Percentiles rank a stretch among this genome's conserved stretches.
Evolutionary conservation across 257 asterid genomes (phyloP).

Genomic region (Nicotiana knightiana): DNA sequence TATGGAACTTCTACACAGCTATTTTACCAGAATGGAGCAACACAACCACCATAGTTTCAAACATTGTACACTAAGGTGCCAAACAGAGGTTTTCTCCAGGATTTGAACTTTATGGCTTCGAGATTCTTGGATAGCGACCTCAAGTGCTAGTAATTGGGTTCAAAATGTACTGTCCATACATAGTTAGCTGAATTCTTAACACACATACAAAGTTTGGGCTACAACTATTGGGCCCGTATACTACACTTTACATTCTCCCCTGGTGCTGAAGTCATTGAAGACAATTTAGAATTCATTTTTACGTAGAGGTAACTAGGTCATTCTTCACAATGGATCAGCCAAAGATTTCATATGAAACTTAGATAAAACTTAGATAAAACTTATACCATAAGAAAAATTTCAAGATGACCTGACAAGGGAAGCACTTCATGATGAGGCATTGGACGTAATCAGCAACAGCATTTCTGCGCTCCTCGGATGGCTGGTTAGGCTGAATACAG

Average conservation of each 20-base stretch:
- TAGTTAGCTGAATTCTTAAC: too few species aligned
- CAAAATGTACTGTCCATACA: too few species aligned
- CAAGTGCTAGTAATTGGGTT: too few species aligned
- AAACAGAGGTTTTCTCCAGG: not conserved
- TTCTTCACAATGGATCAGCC: not conserved
- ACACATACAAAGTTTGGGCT: too few species aligned
- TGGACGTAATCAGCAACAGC: slow-evolving; percentile 32
- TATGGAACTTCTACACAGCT: not conserved
- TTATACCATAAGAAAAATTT: not conserved
- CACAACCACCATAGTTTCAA: not conserved
- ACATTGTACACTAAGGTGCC: not conserved
- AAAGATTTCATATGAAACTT: not conserved
- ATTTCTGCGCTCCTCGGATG: slow-evolving; percentile 30
- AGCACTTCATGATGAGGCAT: slow-evolving; percentile 20
- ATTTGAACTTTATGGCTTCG: too few species aligned
- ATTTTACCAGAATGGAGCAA: not conserved
- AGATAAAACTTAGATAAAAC: not conserved
- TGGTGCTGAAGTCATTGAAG: not conserved
- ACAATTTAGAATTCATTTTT: not conserved
- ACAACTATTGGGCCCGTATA: too few species aligned
- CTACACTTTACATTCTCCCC: too few species aligned
- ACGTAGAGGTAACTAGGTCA: not conserved
- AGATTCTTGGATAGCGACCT: too few species aligned
- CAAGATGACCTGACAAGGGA: slow-evolving; percentile 35
- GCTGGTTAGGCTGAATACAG: slow-evolving; percentile 81